Percentiles rank a stretch among this genome's conserved stretches.
Conservation (phyloP, 2,329 filamentous ascomycete genomes). For the Botryotinia globosa region DNA sequence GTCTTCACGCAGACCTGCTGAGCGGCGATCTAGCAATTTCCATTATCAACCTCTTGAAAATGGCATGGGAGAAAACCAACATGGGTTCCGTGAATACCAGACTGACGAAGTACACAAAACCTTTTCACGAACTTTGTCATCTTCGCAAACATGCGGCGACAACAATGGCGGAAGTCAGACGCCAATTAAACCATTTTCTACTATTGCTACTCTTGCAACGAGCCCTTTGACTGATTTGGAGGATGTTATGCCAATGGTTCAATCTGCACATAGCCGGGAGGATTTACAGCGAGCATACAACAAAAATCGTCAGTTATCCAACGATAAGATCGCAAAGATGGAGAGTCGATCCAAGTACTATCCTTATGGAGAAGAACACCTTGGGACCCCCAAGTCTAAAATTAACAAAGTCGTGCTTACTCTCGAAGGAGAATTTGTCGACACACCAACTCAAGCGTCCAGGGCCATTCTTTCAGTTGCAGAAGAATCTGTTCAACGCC, state of each 20-base stretch:
- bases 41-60: not conserved
- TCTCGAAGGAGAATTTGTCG: not conserved
- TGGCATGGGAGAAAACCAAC: not conserved
- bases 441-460: not conserved
- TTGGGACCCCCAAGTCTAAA: slow-evolving; percentile 1
- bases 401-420: not conserved
- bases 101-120: not conserved
- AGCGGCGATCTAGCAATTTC: not conserved
- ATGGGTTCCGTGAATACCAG: not conserved
- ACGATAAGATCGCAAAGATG: not conserved
- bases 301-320: not conserved
- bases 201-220: not conserved
- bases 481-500: slow-evolving; percentile 17
- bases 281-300: slow-evolving; percentile 12
- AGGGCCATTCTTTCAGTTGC: not conserved
- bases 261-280: slow-evolving; percentile 9
- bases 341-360: slow-evolving; percentile 9
- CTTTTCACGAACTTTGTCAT: not conserved
- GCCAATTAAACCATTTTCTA: slow-evolving; percentile 19
- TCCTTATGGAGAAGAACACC: not conserved
- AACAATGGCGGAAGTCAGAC: not conserved
- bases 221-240: slow-evolving; percentile 18
- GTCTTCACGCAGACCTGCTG: slow-evolving; percentile 10
- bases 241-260: slow-evolving; percentile 1
- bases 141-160: not conserved